These are phyloP conservation scores for Cercospora citrullina DNA, from an alignment of 2,329 filamentous ascomycete species.

Conservation along the genomic window DNA sequence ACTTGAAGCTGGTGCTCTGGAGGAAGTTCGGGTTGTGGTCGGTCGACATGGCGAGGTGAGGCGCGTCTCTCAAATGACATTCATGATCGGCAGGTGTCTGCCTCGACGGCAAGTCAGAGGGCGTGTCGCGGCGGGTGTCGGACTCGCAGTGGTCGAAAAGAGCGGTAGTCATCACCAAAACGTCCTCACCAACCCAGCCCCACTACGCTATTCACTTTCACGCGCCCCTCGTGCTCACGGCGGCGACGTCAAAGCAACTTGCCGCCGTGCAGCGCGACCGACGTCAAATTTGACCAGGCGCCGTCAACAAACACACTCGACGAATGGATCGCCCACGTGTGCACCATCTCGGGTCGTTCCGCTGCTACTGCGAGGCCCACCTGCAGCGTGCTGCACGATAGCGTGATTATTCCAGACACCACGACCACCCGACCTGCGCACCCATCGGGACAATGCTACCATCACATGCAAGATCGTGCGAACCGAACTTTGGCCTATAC, in stretches of 20 bases:
- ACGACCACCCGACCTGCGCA: neutral
- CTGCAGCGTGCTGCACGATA: neutral
- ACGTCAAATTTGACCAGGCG: constrained; percentile 8
- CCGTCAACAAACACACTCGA: constrained; percentile 5
- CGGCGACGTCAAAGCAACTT: constrained; percentile 12
- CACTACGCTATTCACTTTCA: constrained; percentile 5
- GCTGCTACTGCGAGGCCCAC: constrained; percentile 10
- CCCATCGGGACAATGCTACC: neutral
- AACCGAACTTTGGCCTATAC: neutral
- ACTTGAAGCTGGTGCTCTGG: constrained; percentile 13
- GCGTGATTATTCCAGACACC: neutral
- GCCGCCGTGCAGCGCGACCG: constrained; percentile 4
- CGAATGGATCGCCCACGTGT: constrained; percentile 11
- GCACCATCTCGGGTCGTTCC: neutral
- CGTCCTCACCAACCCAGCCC: constrained; percentile 1
- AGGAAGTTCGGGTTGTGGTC: neutral
- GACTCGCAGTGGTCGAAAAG: neutral
- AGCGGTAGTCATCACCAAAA: neutral
- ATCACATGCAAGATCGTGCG: neutral
- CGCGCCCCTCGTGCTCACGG: constrained; percentile 9
- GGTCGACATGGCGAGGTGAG: constrained; percentile 9
- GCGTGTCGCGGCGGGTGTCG: constrained; percentile 2
- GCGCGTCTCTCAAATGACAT: constrained; percentile 10
- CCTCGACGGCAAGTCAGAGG: neutral
- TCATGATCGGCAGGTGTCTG: constrained; percentile 10